Evolutionary conservation across 2,329 filamentous ascomycete species (phyloP).

Genomic region (Triangularia verruculosa): DNA sequence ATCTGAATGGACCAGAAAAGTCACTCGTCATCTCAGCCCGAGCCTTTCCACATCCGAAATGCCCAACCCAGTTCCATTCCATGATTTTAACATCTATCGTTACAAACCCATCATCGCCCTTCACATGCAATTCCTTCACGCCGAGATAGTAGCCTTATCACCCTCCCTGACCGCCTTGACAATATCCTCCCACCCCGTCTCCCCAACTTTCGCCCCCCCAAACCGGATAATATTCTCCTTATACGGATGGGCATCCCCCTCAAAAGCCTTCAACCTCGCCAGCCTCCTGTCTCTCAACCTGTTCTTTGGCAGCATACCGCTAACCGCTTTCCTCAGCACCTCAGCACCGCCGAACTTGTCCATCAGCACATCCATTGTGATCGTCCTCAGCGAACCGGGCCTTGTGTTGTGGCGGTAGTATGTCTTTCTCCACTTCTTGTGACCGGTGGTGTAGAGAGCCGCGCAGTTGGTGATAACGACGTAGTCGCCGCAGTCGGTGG

Average conservation of each 20-base stretch:
- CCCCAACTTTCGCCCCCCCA: constrained; percentile 55
- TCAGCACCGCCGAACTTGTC: constrained; percentile 91
- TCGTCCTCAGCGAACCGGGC: constrained; percentile 78
- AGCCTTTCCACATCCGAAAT: not conserved
- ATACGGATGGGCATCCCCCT: constrained; percentile 89
- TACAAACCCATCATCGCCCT: not conserved
- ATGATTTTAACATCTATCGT: not conserved
- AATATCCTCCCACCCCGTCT: constrained; percentile 51
- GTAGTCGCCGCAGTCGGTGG: constrained; percentile 98
- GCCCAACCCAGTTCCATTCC: not conserved
- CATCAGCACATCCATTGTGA: constrained; percentile 95
- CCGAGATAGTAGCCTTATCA: constrained; percentile 46
- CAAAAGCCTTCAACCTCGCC: constrained; percentile 89
- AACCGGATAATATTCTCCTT: constrained; percentile 81
- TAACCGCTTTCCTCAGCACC: constrained; percentile 85
- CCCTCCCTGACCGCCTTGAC: constrained; percentile 49
- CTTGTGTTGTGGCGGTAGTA: constrained; percentile 95
- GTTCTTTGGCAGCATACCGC: constrained; percentile 98
- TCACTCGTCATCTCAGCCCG: not conserved
- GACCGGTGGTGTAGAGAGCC: constrained; percentile 81
- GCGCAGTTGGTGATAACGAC: constrained; percentile 91
- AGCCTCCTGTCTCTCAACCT: constrained; percentile 82
- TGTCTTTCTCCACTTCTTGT: constrained; percentile 88
- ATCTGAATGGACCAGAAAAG: not conserved
- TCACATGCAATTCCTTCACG: constrained; percentile 35